These are phyloP conservation scores for Pichia sp. DNA, from an alignment of 1,139 yeast genomes.

Conservation along the genomic window DNA sequence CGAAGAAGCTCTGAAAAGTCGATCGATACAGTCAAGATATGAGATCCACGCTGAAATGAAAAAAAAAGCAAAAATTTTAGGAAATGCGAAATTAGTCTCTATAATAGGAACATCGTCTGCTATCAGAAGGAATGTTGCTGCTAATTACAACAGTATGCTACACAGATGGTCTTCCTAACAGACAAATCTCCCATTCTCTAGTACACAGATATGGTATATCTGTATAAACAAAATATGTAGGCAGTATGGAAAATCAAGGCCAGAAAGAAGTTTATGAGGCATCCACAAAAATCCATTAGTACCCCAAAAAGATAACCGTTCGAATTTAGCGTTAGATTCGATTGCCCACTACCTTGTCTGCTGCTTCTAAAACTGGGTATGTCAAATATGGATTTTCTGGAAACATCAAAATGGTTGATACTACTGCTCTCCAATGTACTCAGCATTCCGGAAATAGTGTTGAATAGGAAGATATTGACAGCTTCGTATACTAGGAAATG, in stretches of 20 bases:
- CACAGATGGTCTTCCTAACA: no score
- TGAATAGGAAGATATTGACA: slow-evolving; percentile 3
- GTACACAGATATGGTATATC: slow-evolving; percentile 6
- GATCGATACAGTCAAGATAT: no score
- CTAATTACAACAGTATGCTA: no score
- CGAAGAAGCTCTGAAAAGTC: no score
- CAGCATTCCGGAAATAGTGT: slow-evolving; percentile 3
- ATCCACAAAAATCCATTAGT: background rate
- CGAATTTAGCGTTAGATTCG: no score
- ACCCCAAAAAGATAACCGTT: background rate
- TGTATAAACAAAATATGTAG: slow-evolving; percentile 2
- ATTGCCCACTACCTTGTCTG: slow-evolving; percentile 1
- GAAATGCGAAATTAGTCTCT: no score
- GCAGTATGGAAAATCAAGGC: slow-evolving; percentile 5
- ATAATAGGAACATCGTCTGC: no score
- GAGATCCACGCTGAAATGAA: no score
- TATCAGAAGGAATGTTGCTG: no score
- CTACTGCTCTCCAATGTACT: background rate
- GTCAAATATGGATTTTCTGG: background rate
- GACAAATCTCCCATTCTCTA: no score
- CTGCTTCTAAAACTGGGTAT: slow-evolving; percentile 1
- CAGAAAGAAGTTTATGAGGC: background rate
- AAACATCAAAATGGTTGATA: background rate
- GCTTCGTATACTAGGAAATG: slow-evolving; percentile 6
- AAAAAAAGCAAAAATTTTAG: no score